A percentile compares a stretch with the other conserved stretches of the same genome.
Conservation (phyloP, 345 rosid genomes). For the Salix purpurea region DNA sequence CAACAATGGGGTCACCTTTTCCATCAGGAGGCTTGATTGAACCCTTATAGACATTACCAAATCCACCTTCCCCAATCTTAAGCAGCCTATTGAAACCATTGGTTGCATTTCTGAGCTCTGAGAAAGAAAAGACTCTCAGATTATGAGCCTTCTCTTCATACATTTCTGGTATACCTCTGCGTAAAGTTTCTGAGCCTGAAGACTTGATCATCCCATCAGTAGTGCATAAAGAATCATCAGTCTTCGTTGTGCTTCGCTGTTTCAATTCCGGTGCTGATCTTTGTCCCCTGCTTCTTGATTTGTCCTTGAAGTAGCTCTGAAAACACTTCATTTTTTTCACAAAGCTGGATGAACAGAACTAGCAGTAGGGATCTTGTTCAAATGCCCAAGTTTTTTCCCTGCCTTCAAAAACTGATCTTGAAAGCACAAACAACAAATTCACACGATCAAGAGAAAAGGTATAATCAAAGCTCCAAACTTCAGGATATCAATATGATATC, state of each 20-base stretch:
- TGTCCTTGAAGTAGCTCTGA: constrained; percentile 42
- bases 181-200: constrained; percentile 46
- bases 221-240: constrained; percentile 12
- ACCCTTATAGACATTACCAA: constrained; percentile 72
- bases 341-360: too few species aligned
- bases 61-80: constrained; percentile 93
- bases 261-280: constrained; percentile 53
- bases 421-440: neutral
- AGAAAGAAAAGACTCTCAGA: constrained; percentile 57
- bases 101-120: constrained; percentile 74
- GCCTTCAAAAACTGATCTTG: neutral
- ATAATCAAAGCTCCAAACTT: neutral
- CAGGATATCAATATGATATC: too few species aligned
- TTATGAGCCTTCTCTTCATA: constrained; percentile 60
- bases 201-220: constrained; percentile 35
- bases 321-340: constrained; percentile 48
- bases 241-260: constrained; percentile 1
- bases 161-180: constrained; percentile 59
- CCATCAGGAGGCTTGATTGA: constrained; percentile 44
- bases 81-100: constrained; percentile 49
- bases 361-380: neutral
- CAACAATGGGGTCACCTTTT: constrained; percentile 40
- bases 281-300: constrained; percentile 31
- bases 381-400: neutral
- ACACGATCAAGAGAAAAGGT: neutral